phyloP scores from a whole-genome alignment of 495 filamentous ascomycete genomes.

The Penicillium antarcticum region DNA sequence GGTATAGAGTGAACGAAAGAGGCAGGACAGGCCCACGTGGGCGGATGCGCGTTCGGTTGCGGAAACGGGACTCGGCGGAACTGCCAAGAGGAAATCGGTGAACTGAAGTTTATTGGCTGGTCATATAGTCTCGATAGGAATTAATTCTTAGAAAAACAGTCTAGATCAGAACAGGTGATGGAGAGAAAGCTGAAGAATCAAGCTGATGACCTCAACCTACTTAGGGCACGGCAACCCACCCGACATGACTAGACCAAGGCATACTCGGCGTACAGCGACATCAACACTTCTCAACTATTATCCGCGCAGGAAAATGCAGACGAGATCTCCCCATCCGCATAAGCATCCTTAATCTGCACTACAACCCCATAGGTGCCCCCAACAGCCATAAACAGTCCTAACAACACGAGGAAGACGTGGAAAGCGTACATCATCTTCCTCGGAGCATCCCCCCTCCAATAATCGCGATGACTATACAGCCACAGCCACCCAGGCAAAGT shows the following conservation, averaged over 20 bases:
- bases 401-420: conserved; percentile 28
- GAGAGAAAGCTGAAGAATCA: too few relatives aligned
- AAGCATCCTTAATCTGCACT: conserved; percentile 37
- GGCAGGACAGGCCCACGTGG: not conserved
- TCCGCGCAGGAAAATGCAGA: conserved; percentile 41
- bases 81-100: too few relatives aligned
- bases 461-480: conserved; percentile 40
- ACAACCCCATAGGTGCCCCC: conserved; percentile 41
- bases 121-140: too few relatives aligned
- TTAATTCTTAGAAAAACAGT: too few relatives aligned
- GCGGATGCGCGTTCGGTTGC: not conserved
- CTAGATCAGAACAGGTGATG: too few relatives aligned
- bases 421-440: conserved; percentile 14
- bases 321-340: conserved; percentile 31
- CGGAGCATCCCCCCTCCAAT: conserved; percentile 23
- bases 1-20: not conserved
- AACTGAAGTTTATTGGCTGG: too few relatives aligned
- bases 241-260: too few relatives aligned
- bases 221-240: too few relatives aligned
- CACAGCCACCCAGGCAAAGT: conserved; percentile 44
- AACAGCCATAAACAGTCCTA: conserved; percentile 38
- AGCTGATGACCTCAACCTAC: too few relatives aligned
- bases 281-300: conserved; percentile 26
- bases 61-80: not conserved
- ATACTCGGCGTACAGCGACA: not conserved